These are phyloP conservation scores for Paecilomyces variotii DNA, from an alignment of 2,329 filamentous ascomycete genomes.

Conservation along the genomic window DNA sequence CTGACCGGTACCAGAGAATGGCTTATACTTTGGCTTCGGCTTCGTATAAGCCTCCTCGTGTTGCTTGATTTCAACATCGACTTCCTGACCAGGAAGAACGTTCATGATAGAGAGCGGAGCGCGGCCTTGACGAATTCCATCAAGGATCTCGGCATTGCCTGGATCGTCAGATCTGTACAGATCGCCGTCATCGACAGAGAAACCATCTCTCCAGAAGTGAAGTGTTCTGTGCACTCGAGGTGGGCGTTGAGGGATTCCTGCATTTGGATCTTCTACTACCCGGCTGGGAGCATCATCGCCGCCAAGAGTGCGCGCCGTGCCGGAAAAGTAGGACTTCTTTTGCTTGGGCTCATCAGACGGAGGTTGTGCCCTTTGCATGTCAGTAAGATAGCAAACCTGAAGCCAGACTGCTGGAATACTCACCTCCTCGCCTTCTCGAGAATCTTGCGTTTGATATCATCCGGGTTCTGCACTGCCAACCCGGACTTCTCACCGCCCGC, in stretches of 20 bases:
- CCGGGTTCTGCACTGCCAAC: constrained; percentile 59
- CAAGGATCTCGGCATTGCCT: constrained; percentile 52
- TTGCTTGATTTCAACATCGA: constrained; percentile 57
- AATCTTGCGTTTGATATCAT: constrained; percentile 45
- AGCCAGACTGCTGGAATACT: constrained; percentile 2
- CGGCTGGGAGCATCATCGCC: constrained; percentile 56
- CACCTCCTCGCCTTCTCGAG: constrained; percentile 39
- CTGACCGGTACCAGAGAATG: constrained; percentile 53
- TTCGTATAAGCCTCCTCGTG: constrained; percentile 56
- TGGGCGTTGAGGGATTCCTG: constrained; percentile 32
- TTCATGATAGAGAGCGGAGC: constrained; percentile 57
- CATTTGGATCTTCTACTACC: constrained; percentile 46
- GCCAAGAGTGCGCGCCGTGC: constrained; percentile 56
- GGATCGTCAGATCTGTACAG: constrained; percentile 57
- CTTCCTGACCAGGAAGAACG: constrained; percentile 54
- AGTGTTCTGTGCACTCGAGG: constrained; percentile 50
- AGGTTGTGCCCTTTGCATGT: constrained; percentile 20
- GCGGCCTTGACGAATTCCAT: constrained; percentile 55
- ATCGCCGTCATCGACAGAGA: constrained; percentile 58
- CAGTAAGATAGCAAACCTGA: constrained; percentile 1
- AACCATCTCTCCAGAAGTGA: constrained; percentile 59
- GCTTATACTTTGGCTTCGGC: constrained; percentile 57
- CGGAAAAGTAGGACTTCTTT: constrained; percentile 45
- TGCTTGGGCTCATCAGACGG: constrained; percentile 37
- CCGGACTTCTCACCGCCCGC: constrained; percentile 61